phyloP scores from a whole-genome alignment of 164 flowering plant genomes.

The Macadamia tetraphylla region DNA sequence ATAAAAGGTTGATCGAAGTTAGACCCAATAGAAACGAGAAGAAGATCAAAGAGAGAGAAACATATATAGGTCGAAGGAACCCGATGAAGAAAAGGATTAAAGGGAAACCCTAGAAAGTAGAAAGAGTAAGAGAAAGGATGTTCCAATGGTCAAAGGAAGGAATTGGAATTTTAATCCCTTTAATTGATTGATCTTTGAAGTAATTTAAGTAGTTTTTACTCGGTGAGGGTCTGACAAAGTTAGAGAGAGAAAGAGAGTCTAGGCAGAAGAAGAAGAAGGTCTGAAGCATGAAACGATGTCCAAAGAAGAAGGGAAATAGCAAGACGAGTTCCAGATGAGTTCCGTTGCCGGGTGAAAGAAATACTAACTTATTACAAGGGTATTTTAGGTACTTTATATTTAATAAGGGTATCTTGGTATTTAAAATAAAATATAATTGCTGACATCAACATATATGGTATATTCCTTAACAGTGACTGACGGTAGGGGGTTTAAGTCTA shows the following conservation, averaged over 20 bases:
- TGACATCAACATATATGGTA: too few species aligned
- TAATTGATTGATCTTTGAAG: not conserved
- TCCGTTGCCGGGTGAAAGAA: too few species aligned
- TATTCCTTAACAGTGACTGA: too few species aligned
- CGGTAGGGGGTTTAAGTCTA: too few species aligned
- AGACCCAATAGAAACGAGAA: not conserved
- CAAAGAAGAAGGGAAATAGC: constrained; percentile 4
- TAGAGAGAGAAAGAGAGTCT: too few species aligned
- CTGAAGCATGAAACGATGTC: not conserved
- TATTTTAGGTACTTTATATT: too few species aligned
- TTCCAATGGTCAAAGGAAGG: constrained; percentile 29
- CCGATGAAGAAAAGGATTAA: not conserved
- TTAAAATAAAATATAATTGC: too few species aligned
- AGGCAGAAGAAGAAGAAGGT: not conserved
- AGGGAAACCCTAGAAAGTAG: not conserved
- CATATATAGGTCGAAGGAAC: not conserved
- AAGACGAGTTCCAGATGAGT: not conserved
- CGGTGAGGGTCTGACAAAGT: not conserved
- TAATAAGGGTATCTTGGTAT: too few species aligned
- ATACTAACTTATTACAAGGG: too few species aligned
- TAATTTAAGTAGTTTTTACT: not conserved
- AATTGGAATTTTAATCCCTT: constrained; percentile 6
- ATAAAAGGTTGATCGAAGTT: not conserved
- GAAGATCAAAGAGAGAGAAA: constrained; percentile 10
- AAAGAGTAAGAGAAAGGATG: constrained; percentile 11